Evolutionary conservation across 2,329 filamentous ascomycete genomes (phyloP), one percentile per base, ranked within the genome.

Genomic region (Neofusicoccum sp.): DNA sequence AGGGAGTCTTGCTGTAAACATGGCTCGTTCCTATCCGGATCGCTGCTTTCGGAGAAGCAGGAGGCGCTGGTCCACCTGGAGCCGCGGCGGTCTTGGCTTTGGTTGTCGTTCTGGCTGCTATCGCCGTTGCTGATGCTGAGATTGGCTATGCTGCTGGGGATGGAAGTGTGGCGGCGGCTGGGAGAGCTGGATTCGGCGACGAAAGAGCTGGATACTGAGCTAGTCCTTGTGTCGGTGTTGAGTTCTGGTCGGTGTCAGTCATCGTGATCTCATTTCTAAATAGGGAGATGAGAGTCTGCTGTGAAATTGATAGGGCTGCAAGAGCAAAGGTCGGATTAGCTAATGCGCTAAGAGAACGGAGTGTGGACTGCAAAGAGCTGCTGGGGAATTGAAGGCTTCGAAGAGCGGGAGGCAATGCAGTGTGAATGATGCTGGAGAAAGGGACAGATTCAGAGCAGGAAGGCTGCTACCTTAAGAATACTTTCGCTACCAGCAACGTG

Each of bases 101-200:
- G 36, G 36, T 5, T 40, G 38, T 40, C 20, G 2, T 16, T 24
- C 9, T 24, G 26, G 14, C 44, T 38, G 49, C 34, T 41, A 24
- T 24, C 33, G 26, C 24, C 31, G 31, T 34, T 36, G 31, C n/a
- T 8, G 3, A 65, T 28, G 38, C 64, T 63, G 9, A 41, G 30
- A 56, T 60, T 40, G 54, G 60, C 64, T n/a, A 64, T 45, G 38
- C 53, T 36, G 11, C 38, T 59, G 11, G 48, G 49, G 6, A 64
- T 63, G 16, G 66, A 61, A 4, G 65, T 63, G 33, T 56, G 28
- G 1, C 40, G 43, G 24, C 62, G 65, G 6, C 58, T 45, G 43
- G 62, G 56, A 53, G 61, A 63, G 34, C 58, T 62, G 58, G 65
- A 63, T 1, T 65, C 34, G 8, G 58, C 61, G 30, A 60, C 54